Evolutionary conservation across 2,329 filamentous ascomycete species (phyloP), one percentile per base, ranked within the genome.

Genomic region (Claviceps sorghi): DNA sequence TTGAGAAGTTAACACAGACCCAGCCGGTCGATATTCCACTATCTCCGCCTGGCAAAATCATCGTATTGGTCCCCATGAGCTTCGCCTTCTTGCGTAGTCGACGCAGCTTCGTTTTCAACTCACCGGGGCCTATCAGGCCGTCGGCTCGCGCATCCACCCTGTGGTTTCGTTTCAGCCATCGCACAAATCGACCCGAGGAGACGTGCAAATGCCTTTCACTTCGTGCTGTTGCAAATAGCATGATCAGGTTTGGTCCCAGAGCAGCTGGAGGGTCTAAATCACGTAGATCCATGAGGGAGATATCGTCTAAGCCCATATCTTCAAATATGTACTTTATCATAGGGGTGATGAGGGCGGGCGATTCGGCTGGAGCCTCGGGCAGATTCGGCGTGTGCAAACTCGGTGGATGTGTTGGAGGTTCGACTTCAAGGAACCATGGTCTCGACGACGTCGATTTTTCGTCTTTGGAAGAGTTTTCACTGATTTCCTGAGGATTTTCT

Each of bases 151-250:
- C 88, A 2, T 77, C 72, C 40, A 97, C 70, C 52, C 82, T 81
- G 66, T 88, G 80, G 13, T 81, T 78, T 43, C 77, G 82, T 50
- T 89, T 78, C 45, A 96, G 71, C 85, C 88, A 96, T 54, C 91
- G 80, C 57, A 90, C 88, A 29, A 95, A 78, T n/a, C 88, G 81
- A 62, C 95, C 89, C 0, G 90, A 88, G 1, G 88, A 88, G 22
- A 95, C 84, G 63, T 95, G 91, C 38, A 98, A 73, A 70, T 98
- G 93, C 50, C 91, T 89, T 66, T 96, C 88, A 61, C 88, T 94
- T 54, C 93, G 84, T 15, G 91, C 88, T 9, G 89, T 95, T 42
- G 86, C 89, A 57, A 98, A 81, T 32, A 98, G 70, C 93, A 97
- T 97, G 51, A 98, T 77, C 30, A 96, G 76, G 60, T 91, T 90